Conservation (phyloP, 2,329 filamentous ascomycete species). For the Leptosphaerulina australis region DNA sequence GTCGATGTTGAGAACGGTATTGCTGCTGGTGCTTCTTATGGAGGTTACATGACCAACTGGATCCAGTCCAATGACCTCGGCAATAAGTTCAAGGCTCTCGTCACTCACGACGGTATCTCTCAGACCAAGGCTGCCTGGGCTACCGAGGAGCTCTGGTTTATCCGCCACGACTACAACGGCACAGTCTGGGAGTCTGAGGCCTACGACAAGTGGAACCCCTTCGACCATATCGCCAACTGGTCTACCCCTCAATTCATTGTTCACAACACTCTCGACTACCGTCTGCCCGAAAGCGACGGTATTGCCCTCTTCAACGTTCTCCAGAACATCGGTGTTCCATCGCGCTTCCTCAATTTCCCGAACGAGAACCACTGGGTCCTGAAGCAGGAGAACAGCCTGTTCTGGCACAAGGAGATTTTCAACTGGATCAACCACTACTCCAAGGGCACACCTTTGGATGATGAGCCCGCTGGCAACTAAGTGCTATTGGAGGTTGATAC, state of each 20-base stretch:
- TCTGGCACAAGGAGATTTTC: conserved; percentile 75
- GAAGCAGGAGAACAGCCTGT: conserved; percentile 85
- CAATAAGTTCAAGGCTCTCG: conserved; percentile 83
- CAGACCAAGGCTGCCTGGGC: conserved; percentile 57
- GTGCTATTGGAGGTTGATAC: not conserved
- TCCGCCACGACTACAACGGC: conserved; percentile 53
- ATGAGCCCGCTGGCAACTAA: conserved; percentile 39
- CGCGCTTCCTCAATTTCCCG: conserved; percentile 79
- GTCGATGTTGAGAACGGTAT: conserved; percentile 75
- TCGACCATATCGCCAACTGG: conserved; percentile 69
- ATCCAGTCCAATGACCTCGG: conserved; percentile 86
- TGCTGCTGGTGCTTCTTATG: conserved; percentile 67
- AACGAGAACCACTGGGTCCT: conserved; percentile 83
- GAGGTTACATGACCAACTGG: conserved; percentile 68
- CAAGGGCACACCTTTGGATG: conserved; percentile 40
- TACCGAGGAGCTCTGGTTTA: conserved; percentile 60
- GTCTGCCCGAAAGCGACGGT: conserved; percentile 83
- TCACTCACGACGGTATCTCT: conserved; percentile 87
- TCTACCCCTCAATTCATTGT: conserved; percentile 86
- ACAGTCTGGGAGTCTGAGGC: conserved; percentile 43
- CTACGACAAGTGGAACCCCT: conserved; percentile 65
- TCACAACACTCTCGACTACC: conserved; percentile 89
- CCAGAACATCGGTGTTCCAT: conserved; percentile 76
- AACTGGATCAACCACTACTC: conserved; percentile 50
- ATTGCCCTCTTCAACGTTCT: conserved; percentile 84